These are phyloP conservation scores for Aspergillus biplanus DNA, from an alignment of 495 filamentous ascomycete species.

Conservation along the genomic window DNA sequence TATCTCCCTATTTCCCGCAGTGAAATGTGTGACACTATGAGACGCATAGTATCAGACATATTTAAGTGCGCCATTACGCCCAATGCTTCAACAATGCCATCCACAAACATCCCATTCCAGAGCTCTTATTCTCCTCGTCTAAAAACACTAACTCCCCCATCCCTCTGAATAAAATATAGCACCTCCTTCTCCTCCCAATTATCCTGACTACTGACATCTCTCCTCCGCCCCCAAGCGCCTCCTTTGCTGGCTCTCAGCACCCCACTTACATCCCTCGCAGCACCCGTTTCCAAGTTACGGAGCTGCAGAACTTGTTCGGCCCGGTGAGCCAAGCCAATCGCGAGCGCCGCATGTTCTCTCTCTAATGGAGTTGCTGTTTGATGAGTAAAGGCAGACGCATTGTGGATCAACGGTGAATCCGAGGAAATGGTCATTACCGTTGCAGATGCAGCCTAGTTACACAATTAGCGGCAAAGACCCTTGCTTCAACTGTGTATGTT, in stretches of 20 bases:
- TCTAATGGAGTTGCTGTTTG: constrained; percentile 61
- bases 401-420: constrained; percentile 69
- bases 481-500: background rate
- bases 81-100: background rate
- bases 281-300: constrained; percentile 77
- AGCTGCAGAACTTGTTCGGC: constrained; percentile 71
- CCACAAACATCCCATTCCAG: constrained; percentile 2
- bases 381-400: constrained; percentile 34
- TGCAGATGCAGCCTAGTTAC: constrained; percentile 51
- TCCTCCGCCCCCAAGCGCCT: constrained; percentile 43
- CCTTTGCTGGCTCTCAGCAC: constrained; percentile 76
- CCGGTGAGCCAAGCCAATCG: constrained; percentile 71
- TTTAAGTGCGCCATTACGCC: background rate
- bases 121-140: constrained; percentile 63
- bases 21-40: background rate
- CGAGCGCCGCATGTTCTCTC: constrained; percentile 68
- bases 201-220: constrained; percentile 35
- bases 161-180: constrained; percentile 76
- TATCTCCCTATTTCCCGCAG: background rate
- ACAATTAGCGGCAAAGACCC: constrained; percentile 13
- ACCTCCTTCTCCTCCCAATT: constrained; percentile 66
- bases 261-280: constrained; percentile 88
- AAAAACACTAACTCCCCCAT: constrained; percentile 81
- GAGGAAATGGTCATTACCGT: constrained; percentile 69
- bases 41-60: too few species aligned